phyloP scores from a whole-genome alignment of 106 monocot genomes.

The Xerophyta viscosa region DNA sequence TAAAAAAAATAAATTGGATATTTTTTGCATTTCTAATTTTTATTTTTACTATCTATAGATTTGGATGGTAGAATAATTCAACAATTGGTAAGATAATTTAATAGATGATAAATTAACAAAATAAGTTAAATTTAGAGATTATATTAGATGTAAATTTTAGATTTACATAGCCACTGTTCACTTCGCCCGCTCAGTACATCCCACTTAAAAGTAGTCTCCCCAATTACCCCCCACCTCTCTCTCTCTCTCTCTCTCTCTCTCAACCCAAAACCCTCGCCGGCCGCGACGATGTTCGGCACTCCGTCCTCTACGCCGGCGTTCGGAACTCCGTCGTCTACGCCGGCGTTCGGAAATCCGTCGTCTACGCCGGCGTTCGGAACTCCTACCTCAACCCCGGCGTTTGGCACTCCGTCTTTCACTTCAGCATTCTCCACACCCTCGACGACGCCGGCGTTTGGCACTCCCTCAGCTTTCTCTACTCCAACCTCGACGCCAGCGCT shows the following conservation, averaged over 20 bases:
- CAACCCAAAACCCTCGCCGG: neutral
- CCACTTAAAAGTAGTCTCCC: too few relatives aligned
- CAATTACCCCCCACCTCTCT: neutral
- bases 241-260: neutral
- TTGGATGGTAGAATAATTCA: too few relatives aligned
- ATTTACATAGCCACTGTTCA: too few relatives aligned
- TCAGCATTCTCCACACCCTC: slow-evolving; percentile 27
- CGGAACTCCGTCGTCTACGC: slow-evolving; percentile 14
- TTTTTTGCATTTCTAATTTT: too few relatives aligned
- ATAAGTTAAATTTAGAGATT: too few relatives aligned
- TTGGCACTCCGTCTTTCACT: slow-evolving; percentile 15
- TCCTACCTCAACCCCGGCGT: slow-evolving; percentile 16
- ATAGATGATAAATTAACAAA: too few relatives aligned
- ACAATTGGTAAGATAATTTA: too few relatives aligned
- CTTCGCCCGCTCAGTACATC: too few relatives aligned
- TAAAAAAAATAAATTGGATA: too few relatives aligned
- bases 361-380: slow-evolving; percentile 21
- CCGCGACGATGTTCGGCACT: slow-evolving; percentile 8
- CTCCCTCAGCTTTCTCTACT: slow-evolving; percentile 18
- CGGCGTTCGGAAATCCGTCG: slow-evolving; percentile 10
- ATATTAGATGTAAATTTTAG: too few relatives aligned
- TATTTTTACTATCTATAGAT: too few relatives aligned
- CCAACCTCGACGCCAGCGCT: slow-evolving; percentile 11
- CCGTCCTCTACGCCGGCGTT: slow-evolving; percentile 14
- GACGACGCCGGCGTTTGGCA: slow-evolving; percentile 23